Conservation (phyloP, 257 asterid species). For the Parsonsia alboflavescens region DNA sequence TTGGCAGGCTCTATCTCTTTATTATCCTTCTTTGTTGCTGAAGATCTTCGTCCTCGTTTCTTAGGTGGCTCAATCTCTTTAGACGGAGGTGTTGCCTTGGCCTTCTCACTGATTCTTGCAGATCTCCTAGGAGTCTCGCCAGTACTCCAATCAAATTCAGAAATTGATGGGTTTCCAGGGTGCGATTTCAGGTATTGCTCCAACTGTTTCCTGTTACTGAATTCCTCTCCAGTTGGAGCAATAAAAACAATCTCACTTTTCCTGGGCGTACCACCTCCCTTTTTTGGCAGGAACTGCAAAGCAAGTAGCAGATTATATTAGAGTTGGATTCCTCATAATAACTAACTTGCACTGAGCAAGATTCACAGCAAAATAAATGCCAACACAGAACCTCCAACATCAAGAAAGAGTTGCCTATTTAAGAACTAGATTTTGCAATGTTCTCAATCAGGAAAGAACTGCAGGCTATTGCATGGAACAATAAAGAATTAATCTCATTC, state of each 20-base stretch:
- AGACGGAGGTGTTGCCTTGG: constrained; percentile 55
- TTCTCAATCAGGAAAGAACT: background rate
- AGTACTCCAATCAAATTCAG: constrained; percentile 94
- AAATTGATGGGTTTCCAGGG: constrained; percentile 55
- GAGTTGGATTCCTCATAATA: too few species aligned
- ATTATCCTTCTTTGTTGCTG: constrained; percentile 28
- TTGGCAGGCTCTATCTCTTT: constrained; percentile 34
- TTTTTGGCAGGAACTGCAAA: constrained; percentile 60
- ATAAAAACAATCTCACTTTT: constrained; percentile 71
- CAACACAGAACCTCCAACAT: background rate
- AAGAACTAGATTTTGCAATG: background rate
- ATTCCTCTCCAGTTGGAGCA: constrained; percentile 88
- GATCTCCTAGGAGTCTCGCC: constrained; percentile 97
- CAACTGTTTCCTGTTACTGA: constrained; percentile 59
- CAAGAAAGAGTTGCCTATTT: background rate
- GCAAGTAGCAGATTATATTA: background rate
- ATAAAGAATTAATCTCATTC: too few species aligned
- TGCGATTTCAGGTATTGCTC: constrained; percentile 71
- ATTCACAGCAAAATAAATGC: background rate
- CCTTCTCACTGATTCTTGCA: constrained; percentile 80
- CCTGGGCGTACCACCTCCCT: constrained; percentile 64
- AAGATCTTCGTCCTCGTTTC: constrained; percentile 56
- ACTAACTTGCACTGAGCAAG: too few species aligned
- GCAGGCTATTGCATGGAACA: background rate
- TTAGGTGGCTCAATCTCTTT: constrained; percentile 52